Evolutionary conservation across 768 basidiomycete species (phyloP), one percentile per base, ranked within the genome.

Genomic region (Termitomyces sp.): DNA sequence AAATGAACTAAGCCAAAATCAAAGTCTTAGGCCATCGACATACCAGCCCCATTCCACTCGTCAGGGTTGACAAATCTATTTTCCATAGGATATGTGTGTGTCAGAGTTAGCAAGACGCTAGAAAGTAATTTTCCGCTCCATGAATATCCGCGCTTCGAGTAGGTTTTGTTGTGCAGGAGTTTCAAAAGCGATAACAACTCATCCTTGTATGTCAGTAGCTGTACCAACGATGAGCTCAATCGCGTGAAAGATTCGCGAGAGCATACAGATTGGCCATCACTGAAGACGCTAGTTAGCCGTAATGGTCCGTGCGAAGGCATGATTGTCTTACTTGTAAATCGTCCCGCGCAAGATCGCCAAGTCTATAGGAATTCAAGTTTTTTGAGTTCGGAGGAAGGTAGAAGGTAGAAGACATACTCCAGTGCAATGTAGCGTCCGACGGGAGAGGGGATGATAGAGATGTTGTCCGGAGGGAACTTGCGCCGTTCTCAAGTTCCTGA

Each of bases 351-450:
- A 69, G 42, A 93, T 84, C 0, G 87, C 87, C 43, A 91, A 73
- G 73, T 90, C 88, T 88, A 60, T 44, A 57, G 48, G 7, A 56
- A 50, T 14, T 14, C 59, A 14, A 69, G 38, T n/a, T 52, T 47
- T 6, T 47, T 8, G 24, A 57, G 40, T 56, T 16, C 13, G 45
- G 45, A 16, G 16, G 8, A 28, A 28, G 6, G 28, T 28, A 48
- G 35, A 6, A 53, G 60, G 20, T 35, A 28, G 40, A 65, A 24
- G 58, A 70, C 85, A 56, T 70, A 90, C 88, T 91, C 88, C 91
- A 93, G 65, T 94, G 92, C 51, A 96, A 75, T 18, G 91, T 92
- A 4, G 89, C 89, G 69, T 94, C 92, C 1, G 89, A 87, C 3
- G 89, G 85, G 42, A 90, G 72, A 1, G 87, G 84, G 1, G 78